These are phyloP conservation scores for Colletotrichum liriopes DNA, from an alignment of 2,329 filamentous ascomycete species.

Conservation along the genomic window DNA sequence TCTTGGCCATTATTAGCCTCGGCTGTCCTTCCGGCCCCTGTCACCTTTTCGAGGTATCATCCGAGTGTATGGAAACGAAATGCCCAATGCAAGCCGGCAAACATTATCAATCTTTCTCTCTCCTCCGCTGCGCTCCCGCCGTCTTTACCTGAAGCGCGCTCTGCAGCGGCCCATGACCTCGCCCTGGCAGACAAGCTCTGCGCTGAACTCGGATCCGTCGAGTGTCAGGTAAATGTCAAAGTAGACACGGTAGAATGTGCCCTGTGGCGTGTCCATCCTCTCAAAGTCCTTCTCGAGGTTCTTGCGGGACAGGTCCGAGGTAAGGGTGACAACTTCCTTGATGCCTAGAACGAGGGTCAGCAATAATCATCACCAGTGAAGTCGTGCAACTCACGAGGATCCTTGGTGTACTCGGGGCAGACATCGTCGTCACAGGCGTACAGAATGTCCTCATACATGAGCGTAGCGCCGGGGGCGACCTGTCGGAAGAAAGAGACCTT, in stretches of 20 bases:
- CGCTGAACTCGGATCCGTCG: constrained; percentile 97
- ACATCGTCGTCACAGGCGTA: constrained; percentile 99
- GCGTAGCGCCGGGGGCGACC: constrained; percentile 94
- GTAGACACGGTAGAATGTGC: constrained; percentile 91
- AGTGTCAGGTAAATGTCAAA: constrained; percentile 91
- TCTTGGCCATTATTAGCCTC: constrained; percentile 41
- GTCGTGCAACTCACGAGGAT: constrained; percentile 84
- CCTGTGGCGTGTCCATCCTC: constrained; percentile 98
- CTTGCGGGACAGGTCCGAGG: constrained; percentile 96
- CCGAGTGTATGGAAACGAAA: constrained; percentile 44
- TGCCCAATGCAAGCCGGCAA: constrained; percentile 31
- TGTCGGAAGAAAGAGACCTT: constrained; percentile 99
- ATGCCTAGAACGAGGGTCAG: constrained; percentile 76
- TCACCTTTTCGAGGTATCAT: constrained; percentile 45
- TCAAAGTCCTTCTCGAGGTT: constrained; percentile 99
- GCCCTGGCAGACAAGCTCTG: constrained; percentile 98
- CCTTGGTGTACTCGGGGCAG: constrained; percentile 98
- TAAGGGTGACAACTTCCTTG: constrained; percentile 98
- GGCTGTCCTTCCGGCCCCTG: constrained; percentile 35
- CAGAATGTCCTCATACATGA: constrained; percentile 99
- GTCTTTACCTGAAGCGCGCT: constrained; percentile 81
- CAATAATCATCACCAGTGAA: background rate
- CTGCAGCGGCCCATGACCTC: constrained; percentile 99
- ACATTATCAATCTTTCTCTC: constrained; percentile 32
- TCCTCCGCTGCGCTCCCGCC: background rate